Base-by-base conservation (phyloP, 306 rosid genomes). In the Heteromeles arbutifolia region DNA sequence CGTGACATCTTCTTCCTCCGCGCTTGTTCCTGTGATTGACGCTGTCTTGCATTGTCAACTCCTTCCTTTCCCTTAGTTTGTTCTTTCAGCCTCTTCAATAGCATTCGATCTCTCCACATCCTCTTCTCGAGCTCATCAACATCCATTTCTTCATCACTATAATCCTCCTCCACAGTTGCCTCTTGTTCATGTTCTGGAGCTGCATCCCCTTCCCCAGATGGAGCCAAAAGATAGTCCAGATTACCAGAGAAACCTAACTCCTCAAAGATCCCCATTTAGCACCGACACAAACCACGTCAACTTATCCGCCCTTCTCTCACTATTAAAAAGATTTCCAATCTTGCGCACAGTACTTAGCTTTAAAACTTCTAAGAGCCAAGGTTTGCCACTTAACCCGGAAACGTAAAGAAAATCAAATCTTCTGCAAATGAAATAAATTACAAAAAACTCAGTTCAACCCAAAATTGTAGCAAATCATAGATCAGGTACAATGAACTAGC, bases 1-100 rank as follows among this genome's bases (percentile, higher is more conserved):
- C 88, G 71, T 17, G 86, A 78, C 93, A 92, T 83, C 69, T 86
- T 84, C 74, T 88, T 92, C 79, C 89, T 87, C 62, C 85, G 83
- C 0, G 91, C 88, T 41, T 87, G 89, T 74, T 87, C 91, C 78
- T 85, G 89, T n/a, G 88, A 85, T 65, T 87, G 91, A 14, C 79
- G 82, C 77, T 87, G 84, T 84, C 76, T 87, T 39, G 79, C 82
- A 28, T 21, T 78, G 44, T 82, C 87, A 21, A 31, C 56, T 29
- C 80, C 82, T 70, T 82, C 85, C 75, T 76, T 76, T 34, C 69
- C 88, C 70, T 81, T 85, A 67, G 50, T 78, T 44, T 83, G 91
- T 58, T 87, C 91, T 71, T 80, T 87, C 31, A 78, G 87, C 32
- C 81, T 80, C 73, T 77, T 82, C 65, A 72, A 67, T 18, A 69